Percentiles rank a stretch among this genome's conserved stretches.
Conservation (phyloP, 2,329 filamentous ascomycete species). For the Xylariales sp. region DNA sequence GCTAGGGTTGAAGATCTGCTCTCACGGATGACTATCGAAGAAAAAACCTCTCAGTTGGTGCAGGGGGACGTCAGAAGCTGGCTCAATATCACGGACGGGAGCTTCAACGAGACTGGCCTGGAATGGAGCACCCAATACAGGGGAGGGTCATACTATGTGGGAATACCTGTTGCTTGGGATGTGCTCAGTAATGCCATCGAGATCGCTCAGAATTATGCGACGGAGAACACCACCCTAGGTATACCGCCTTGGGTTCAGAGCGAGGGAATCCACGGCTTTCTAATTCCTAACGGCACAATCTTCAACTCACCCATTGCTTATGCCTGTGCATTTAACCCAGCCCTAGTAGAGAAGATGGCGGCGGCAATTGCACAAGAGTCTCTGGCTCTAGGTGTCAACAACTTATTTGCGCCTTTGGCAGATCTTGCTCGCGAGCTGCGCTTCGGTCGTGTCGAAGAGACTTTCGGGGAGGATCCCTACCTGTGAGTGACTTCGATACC, state of each 20-base stretch:
- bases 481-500: constrained; percentile 42
- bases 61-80: constrained; percentile 70
- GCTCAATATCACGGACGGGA: constrained; percentile 62
- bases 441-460: constrained; percentile 71
- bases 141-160: constrained; percentile 69
- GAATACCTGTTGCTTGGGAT: constrained; percentile 59
- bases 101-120: constrained; percentile 64
- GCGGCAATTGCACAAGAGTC: constrained; percentile 61
- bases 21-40: constrained; percentile 67
- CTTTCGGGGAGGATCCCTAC: constrained; percentile 64
- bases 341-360: constrained; percentile 62
- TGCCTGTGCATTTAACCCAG: constrained; percentile 66
- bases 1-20: constrained; percentile 63
- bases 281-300: constrained; percentile 69
- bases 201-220: constrained; percentile 63
- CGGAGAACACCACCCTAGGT: constrained; percentile 61
- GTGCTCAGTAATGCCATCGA: constrained; percentile 60
- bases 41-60: constrained; percentile 66
- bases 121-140: constrained; percentile 61
- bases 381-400: constrained; percentile 63
- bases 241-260: constrained; percentile 71
- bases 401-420: constrained; percentile 66
- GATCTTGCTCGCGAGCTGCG: constrained; percentile 68
- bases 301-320: constrained; percentile 74
- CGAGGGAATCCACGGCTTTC: constrained; percentile 69